Evolutionary conservation across 257 asterid genomes (phyloP), one percentile per base, ranked within the genome.

Genomic region (Solanum pennellii): DNA sequence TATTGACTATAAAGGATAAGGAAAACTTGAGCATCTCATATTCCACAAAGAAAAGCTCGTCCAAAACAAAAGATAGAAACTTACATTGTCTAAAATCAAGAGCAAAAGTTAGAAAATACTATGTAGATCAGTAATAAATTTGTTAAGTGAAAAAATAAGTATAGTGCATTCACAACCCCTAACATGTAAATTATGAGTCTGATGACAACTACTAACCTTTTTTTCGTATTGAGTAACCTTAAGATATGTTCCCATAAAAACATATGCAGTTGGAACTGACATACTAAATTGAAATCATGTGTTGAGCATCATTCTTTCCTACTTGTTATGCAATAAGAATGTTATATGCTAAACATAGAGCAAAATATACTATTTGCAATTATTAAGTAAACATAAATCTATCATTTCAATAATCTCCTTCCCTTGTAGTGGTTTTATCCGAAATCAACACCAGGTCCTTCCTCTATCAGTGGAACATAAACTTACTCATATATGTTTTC

Each of bases 231-330:
- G 98, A 87, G 99, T 97, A 35, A 95, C 98, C 92, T 95, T 95
- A 82, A 94, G 96, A 92, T 92, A 95, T 88, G 98, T 89, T 89
- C 83, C 91, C 94, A 94, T 83, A 91, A 95, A 97, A 47, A 95
- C 99, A 88, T 94, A 97, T n/a, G 96, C 91, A 37, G 99, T 97
- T 20, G 98, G 98, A 10, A 95, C 93, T 18, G 98, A 94, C 94
- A 97, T 94, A 47, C 93, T 94, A 86, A 94, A 97, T 85, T 94
- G 96, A 87, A 97, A 83, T 12, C 65, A 56, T 20, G 96, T 93
- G 91, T 93, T 95, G 65, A 56, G n/a, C n/a, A 56, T 56, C 25
- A 56, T 56, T 20, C 25, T 18, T 56, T 56, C 65, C 12, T 96
- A 91, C 62, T 37, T 82, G 25, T 84, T 10, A 47, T 18, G 23